phyloP scores from a whole-genome alignment of 192 early-diverging fungal species.

The Backusella morwellensis region DNA sequence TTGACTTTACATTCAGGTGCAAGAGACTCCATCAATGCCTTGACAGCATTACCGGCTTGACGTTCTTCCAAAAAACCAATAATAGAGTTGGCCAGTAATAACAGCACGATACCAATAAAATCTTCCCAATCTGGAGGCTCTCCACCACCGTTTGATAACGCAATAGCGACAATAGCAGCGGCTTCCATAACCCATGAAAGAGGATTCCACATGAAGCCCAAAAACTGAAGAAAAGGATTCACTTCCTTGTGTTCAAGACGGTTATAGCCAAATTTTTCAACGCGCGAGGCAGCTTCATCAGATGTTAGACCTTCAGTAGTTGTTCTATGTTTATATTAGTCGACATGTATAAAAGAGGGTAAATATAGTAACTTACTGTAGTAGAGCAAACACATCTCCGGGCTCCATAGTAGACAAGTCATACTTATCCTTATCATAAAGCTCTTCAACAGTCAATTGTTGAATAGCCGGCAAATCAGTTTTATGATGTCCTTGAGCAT shows the following conservation, averaged over 20 bases:
- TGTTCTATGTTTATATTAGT: constrained; percentile 28
- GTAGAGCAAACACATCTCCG: constrained; percentile 63
- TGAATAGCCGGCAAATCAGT: constrained; percentile 17
- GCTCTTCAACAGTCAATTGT: constrained; percentile 61
- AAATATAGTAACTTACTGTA: constrained; percentile 42
- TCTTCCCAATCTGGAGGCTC: constrained; percentile 79
- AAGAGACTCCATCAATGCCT: constrained; percentile 91
- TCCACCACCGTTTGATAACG: constrained; percentile 68
- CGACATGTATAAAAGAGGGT: not conserved
- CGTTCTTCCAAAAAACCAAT: constrained; percentile 92
- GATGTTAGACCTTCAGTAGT: constrained; percentile 60
- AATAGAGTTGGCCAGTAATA: constrained; percentile 79
- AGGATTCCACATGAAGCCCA: constrained; percentile 83
- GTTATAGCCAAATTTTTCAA: constrained; percentile 71
- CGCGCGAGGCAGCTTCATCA: constrained; percentile 58
- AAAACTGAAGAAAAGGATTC: constrained; percentile 83
- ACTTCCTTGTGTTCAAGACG: constrained; percentile 72
- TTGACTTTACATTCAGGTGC: constrained; percentile 87
- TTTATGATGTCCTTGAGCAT: not conserved
- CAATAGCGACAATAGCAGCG: constrained; percentile 82
- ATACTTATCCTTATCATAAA: constrained; percentile 81
- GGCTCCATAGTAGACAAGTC: constrained; percentile 79
- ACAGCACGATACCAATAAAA: constrained; percentile 78
- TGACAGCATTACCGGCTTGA: constrained; percentile 87
- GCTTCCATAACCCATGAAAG: constrained; percentile 86